These are phyloP conservation scores for Nemania sp. DNA, from an alignment of 2,329 filamentous ascomycete genomes.

Conservation along the genomic window DNA sequence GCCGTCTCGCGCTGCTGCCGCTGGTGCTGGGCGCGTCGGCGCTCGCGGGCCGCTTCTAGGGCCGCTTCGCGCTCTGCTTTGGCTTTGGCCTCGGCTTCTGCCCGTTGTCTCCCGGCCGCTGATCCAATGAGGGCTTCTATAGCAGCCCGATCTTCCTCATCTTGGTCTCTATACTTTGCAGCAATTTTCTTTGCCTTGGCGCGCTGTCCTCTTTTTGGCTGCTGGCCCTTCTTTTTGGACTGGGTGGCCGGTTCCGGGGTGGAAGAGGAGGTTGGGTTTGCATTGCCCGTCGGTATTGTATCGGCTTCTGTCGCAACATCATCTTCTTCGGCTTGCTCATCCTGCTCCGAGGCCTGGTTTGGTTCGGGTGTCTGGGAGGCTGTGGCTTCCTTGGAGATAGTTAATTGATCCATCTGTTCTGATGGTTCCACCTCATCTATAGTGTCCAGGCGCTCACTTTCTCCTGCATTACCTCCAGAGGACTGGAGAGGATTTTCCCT, in stretches of 20 bases:
- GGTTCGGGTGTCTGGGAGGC: constrained; percentile 18
- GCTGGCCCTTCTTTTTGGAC: constrained; percentile 58
- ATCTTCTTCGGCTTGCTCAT: constrained; percentile 54
- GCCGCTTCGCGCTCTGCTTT: constrained; percentile 79
- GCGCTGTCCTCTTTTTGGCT: constrained; percentile 77
- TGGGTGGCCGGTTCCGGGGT: constrained; percentile 42
- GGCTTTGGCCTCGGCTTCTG: constrained; percentile 74
- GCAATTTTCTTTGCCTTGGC: constrained; percentile 89
- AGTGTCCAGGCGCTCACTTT: constrained; percentile 40
- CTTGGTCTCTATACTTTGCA: constrained; percentile 91
- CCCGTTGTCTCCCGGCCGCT: constrained; percentile 72
- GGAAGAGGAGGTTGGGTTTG: constrained; percentile 49
- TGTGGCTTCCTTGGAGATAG: constrained; percentile 32
- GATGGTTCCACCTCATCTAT: constrained; percentile 40
- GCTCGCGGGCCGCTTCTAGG: constrained; percentile 75
- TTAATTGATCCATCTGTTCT: constrained; percentile 41
- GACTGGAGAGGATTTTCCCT: constrained; percentile 54
- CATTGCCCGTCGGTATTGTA: constrained; percentile 46
- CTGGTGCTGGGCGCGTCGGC: constrained; percentile 83
- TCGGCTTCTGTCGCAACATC: constrained; percentile 44
- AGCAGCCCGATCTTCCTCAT: constrained; percentile 89
- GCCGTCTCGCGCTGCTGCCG: constrained; percentile 80
- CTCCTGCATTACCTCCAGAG: constrained; percentile 44
- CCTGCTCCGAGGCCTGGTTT: constrained; percentile 42
- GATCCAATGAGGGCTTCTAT: constrained; percentile 91